Conservation (phyloP, 2,329 filamentous ascomycete species). For the Podosphaera xanthii region DNA sequence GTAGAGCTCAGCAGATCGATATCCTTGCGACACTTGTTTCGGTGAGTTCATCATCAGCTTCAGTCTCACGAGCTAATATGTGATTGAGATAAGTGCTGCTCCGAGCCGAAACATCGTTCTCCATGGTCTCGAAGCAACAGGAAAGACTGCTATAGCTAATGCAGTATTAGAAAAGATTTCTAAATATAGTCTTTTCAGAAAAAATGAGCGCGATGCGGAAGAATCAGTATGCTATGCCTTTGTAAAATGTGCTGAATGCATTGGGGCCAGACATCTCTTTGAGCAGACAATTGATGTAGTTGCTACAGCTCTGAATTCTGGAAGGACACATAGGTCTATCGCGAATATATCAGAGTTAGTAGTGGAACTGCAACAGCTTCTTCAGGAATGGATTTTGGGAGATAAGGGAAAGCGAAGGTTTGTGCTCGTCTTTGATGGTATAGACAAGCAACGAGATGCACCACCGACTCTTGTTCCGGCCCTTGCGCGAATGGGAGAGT, state of each 20-base stretch:
- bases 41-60: constrained; percentile 5
- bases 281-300: constrained; percentile 44
- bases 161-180: constrained; percentile 30
- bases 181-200: constrained; percentile 30
- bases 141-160: constrained; percentile 52
- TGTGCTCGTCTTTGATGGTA: constrained; percentile 66
- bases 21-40: constrained; percentile 30
- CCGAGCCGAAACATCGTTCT: constrained; percentile 38
- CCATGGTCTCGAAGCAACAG: constrained; percentile 69
- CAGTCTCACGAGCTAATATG: neutral
- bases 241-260: constrained; percentile 50
- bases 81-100: constrained; percentile 5
- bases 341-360: constrained; percentile 60
- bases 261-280: constrained; percentile 55
- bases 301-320: constrained; percentile 28
- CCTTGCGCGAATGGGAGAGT: constrained; percentile 58
- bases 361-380: constrained; percentile 44
- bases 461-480: constrained; percentile 59
- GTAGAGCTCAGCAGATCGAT: constrained; percentile 35
- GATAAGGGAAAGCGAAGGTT: constrained; percentile 27
- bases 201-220: constrained; percentile 19
- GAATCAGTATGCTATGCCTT: constrained; percentile 25
- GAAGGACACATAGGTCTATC: constrained; percentile 27
- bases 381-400: constrained; percentile 17
- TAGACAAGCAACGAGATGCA: constrained; percentile 66